Evolutionary conservation across 176 grass and related monocot genomes (phyloP), one percentile per base, ranked within the genome.

Genomic region (Carex myosuroides): DNA sequence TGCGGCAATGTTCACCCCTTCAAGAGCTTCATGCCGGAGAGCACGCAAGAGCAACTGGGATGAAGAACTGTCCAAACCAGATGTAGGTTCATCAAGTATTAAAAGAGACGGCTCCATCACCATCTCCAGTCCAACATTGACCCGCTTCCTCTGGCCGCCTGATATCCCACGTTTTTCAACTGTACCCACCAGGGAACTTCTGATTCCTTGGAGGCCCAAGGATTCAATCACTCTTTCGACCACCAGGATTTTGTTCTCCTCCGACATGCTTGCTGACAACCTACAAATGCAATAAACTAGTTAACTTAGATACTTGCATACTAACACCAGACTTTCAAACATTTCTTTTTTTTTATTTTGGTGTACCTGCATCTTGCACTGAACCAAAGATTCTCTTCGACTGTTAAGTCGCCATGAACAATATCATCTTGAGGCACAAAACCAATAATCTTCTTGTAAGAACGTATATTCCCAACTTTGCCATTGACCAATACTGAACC

Each of bases 371-470:
- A 98, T 64, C 90, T 94, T 80, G 95, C 95, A 46, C 92, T 98
- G 87, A 98, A 98, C 92, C 95, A 92, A 79, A 98, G 90, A 69
- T 98, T 98, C 81, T 97, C 95, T 87, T 97, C 95, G 0, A 97
- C 95, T 39, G 95, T 94, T 70, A 97, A 91, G 86, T 97, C 87
- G 29, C 95, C 95, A 80, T 97, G 95, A 87, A 97, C 95, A 64
- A 97, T 85, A 60, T 97, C 95, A 80, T 97, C 95, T 79, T 97
- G 95, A 62, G 95, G 95, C 44, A 97, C 95, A 85, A 97, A 94
- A 20, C 95, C 95, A 48, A 98, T 98, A 66, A 98, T 91, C 83
- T 86, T 98, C 82, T 94, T 98, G 77, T 94, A 98, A 60, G 95
- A 92, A 76, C 92, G 93, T 37, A 95, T 87, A 32, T 57, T 94